Evolutionary conservation across 306 rosid genomes (phyloP), one percentile per base, ranked within the genome.

Genomic region (Prunus persica): DNA sequence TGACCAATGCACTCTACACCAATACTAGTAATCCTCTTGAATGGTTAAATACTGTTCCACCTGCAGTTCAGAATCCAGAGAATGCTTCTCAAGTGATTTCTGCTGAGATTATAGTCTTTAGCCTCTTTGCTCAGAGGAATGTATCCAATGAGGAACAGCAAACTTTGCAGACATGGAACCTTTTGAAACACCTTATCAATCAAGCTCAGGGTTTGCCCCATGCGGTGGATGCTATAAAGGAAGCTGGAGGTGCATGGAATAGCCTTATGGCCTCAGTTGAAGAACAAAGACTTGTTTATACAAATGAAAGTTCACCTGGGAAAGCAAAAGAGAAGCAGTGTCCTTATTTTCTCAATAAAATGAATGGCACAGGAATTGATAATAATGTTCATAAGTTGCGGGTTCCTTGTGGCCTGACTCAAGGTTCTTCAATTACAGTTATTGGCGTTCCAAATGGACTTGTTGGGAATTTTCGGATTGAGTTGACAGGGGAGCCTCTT

Each of bases 351-450:
- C 96, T 92, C 51, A 88, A 82, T 76, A 88, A 91, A 69, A 85
- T 91, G 96, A 88, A 89, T 68, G 87, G 89, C 62, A 76, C 90
- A 18, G 92, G 93, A 71, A 77, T 86, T 65, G 83, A 88, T 64
- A 83, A 79, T 76, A 80, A 79, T 69, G 79, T 84, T 54, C 89
- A 91, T 82, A 86, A 85, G 79, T 77, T 96, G 84, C 88, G 79
- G 69, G 80, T 88, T 74, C 98, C 96, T 75, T 96, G 99, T 87
- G 99, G 99, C 72, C 91, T 96, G 66, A 96, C 98, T 72, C 98
- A 96, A 85, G 98, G 99, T 76, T 96, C 99, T 82, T 86, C 99
- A 57, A 85, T 96, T 83, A 85, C 96, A 55, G 52, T 96, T 77
- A 89, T 96, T 57, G 99, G 93, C 34, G 74, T 84, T 85, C 99